Evolutionary conservation across 2,329 filamentous ascomycete species (phyloP).

Genomic region (Talaromyces sp.): DNA sequence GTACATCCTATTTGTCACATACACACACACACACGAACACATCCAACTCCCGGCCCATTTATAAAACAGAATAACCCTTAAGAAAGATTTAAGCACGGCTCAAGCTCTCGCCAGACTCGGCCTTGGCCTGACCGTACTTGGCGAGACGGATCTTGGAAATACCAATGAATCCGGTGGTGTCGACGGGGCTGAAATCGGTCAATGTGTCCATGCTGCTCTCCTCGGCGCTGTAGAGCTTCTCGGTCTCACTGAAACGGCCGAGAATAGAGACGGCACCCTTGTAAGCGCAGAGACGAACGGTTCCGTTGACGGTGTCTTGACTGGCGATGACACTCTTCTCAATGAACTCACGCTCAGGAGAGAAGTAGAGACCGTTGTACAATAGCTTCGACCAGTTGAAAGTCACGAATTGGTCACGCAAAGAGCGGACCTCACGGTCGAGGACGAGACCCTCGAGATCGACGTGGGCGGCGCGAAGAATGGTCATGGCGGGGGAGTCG

Average conservation of each 20-base stretch:
- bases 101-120: conserved; percentile 32
- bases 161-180: conserved; percentile 62
- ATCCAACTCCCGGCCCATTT: conserved; percentile 6
- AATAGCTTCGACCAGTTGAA: conserved; percentile 57
- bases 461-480: conserved; percentile 55
- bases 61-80: background rate
- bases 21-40: conserved; percentile 13
- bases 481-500: conserved; percentile 46
- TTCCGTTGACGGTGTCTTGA: conserved; percentile 55
- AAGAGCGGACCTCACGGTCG: conserved; percentile 63
- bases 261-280: conserved; percentile 59
- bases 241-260: conserved; percentile 57
- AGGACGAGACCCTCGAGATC: conserved; percentile 65
- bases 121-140: conserved; percentile 43
- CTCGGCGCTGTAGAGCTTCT: conserved; percentile 65
- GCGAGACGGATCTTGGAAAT: conserved; percentile 27
- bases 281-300: conserved; percentile 61
- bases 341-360: conserved; percentile 66
- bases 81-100: conserved; percentile 15
- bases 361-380: conserved; percentile 66
- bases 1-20: conserved; percentile 10
- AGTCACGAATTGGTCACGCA: conserved; percentile 68
- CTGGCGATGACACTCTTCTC: conserved; percentile 60
- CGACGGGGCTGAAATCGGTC: conserved; percentile 62
- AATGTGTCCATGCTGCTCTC: conserved; percentile 69